A percentile compares a stretch with the other conserved stretches of the same genome.
These are phyloP conservation scores for Xylariaceae sp. DNA, from an alignment of 2,329 filamentous ascomycete genomes.

Conservation along the genomic window DNA sequence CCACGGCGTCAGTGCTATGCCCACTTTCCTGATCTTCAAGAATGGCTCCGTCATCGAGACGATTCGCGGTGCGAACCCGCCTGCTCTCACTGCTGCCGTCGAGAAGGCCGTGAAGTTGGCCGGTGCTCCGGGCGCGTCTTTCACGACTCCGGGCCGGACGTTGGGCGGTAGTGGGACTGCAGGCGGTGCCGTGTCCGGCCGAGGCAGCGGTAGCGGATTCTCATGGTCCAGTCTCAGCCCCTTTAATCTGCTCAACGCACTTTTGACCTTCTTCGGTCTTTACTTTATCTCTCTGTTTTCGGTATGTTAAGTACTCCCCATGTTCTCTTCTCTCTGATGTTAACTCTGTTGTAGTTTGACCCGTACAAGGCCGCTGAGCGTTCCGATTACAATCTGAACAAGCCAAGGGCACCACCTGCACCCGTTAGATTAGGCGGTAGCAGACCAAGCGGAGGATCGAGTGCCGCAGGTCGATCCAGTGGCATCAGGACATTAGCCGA, in stretches of 20 bases:
- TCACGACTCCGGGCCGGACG: constrained; percentile 52
- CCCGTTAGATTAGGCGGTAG: constrained; percentile 23
- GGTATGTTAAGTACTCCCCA: constrained; percentile 36
- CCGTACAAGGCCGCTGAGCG: constrained; percentile 56
- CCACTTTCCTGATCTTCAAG: constrained; percentile 90
- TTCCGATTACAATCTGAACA: constrained; percentile 54
- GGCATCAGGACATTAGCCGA: constrained; percentile 49
- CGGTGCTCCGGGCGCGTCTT: constrained; percentile 43
- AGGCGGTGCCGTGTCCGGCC: constrained; percentile 13
- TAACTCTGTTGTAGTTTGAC: constrained; percentile 45
- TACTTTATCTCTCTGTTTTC: constrained; percentile 59
- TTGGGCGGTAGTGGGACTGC: constrained; percentile 40
- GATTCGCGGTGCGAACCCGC: constrained; percentile 74
- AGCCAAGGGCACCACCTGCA: constrained; percentile 29
- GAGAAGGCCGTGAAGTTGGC: constrained; percentile 57
- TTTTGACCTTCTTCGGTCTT: constrained; percentile 54
- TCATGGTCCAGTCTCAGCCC: constrained; percentile 33
- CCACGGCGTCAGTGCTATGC: constrained; percentile 81
- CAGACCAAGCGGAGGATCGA: constrained; percentile 28
- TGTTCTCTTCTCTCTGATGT: neutral
- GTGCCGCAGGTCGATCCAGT: constrained; percentile 24
- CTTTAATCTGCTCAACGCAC: constrained; percentile 42
- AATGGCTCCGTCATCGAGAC: constrained; percentile 67
- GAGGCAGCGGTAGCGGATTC: constrained; percentile 19
- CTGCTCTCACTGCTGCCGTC: constrained; percentile 69